These are phyloP conservation scores for Tetratostichococcus sp. DNA, from an alignment of 139 green algal species.

Conservation along the genomic window DNA sequence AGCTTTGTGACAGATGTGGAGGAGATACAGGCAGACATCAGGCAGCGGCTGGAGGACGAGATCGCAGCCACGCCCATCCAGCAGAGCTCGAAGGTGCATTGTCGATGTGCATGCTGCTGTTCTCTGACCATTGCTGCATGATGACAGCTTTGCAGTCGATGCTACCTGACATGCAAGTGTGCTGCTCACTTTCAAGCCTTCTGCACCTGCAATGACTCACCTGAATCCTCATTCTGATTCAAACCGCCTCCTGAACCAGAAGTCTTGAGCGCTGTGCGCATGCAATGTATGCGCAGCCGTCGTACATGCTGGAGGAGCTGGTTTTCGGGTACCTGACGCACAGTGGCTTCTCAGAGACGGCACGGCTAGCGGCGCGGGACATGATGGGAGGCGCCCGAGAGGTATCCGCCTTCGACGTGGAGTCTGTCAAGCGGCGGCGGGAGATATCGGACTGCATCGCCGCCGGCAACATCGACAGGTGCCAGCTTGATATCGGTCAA, in stretches of 20 bases:
- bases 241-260: no score
- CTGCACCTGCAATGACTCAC: no score
- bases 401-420: slow-evolving; percentile 19
- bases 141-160: no score
- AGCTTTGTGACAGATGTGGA: slow-evolving; percentile 38
- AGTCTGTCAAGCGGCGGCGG: slow-evolving; percentile 7
- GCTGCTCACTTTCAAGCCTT: no score
- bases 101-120: not conserved
- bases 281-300: not conserved
- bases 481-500: no score
- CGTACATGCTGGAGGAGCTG: slow-evolving; percentile 47
- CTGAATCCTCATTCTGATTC: no score
- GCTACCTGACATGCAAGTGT: no score
- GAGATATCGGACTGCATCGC: slow-evolving; percentile 3
- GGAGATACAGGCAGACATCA: slow-evolving; percentile 15
- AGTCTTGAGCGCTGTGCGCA: no score
- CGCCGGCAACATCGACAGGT: slow-evolving; percentile 19
- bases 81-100: slow-evolving; percentile 6
- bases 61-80: slow-evolving; percentile 15
- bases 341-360: slow-evolving; percentile 53
- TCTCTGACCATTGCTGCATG: no score
- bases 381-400: slow-evolving; percentile 33
- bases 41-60: slow-evolving; percentile 18
- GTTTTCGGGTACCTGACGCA: slow-evolving; percentile 68
- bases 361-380: slow-evolving; percentile 46